A percentile compares a stretch with the other conserved stretches of the same genome.
Conservation (phyloP, 257 asterid genomes). For the Solanum commersonii region DNA sequence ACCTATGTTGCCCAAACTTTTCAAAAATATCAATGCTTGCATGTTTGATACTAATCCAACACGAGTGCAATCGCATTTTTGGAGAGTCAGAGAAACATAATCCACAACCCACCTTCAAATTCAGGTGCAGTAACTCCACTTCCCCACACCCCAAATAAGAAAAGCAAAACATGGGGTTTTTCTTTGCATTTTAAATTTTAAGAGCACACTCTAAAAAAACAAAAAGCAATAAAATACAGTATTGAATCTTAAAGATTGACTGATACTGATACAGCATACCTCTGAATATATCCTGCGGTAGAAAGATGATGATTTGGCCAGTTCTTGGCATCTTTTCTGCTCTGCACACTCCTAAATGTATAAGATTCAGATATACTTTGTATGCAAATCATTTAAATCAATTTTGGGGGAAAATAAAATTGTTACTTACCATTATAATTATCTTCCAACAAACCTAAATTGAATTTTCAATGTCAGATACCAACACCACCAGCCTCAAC, state of each 20-base stretch:
- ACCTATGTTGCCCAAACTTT: background rate
- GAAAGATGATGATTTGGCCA: slow-evolving; percentile 45
- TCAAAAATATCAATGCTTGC: background rate
- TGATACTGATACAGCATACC: slow-evolving; percentile 19
- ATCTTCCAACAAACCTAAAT: background rate
- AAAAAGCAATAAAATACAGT: background rate
- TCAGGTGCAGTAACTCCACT: no score
- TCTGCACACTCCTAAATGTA: slow-evolving; percentile 24
- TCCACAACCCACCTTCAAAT: no score
- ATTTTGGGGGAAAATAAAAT: background rate
- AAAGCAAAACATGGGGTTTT: background rate
- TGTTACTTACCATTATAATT: background rate
- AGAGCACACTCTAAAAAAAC: background rate
- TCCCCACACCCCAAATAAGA: background rate
- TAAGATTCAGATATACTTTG: background rate
- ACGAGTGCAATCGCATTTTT: background rate
- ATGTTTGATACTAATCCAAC: no score
- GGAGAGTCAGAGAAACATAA: background rate
- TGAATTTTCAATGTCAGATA: background rate
- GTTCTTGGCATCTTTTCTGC: slow-evolving; percentile 13
- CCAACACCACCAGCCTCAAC: background rate
- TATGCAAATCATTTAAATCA: background rate
- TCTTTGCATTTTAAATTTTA: background rate
- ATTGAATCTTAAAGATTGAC: background rate
- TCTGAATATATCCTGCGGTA: slow-evolving; percentile 59